Evolutionary conservation across 352 stramenopile species (phyloP), one percentile per base, ranked within the genome.

Genomic region (Globisporangium emineosum): DNA sequence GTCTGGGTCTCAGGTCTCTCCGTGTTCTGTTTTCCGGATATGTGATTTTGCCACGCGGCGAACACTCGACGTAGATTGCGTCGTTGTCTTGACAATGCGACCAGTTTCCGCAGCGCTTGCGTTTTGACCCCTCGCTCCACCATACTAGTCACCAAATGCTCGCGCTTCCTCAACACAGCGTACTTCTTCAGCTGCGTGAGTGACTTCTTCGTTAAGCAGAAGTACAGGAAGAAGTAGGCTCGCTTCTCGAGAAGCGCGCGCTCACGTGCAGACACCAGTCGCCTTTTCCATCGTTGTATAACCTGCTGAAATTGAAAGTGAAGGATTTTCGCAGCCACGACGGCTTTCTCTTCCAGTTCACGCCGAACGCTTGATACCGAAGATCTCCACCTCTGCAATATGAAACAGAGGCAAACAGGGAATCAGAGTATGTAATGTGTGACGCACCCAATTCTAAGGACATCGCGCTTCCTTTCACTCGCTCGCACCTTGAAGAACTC

Each of bases 201-300:
- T 33, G 60, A 69, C 13, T 37, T 60, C 49, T 69, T 70, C 25
- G 55, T 42, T 29, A 70, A 27, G 21, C 56, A 64, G 27, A 61
- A 70, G 37, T 70, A 70, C 17, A 69, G 52, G 32, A 70, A 70
- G 42, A 70, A 68, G 47, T 51, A 40, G 40, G 65, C 65, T 32
- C 61, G 60, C n/a, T 68, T 27, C 33, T 59, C 32, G 25, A 59
- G 51, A 9, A 69, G 32, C 2, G 42, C 13, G 17, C 19, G 60
- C 5, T 67, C 65, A 10, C 40, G 33, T 0, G 21, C 27, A 1
- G 56, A 15, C 0, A 3, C 12, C 1, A 53, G 10, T 7, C 13
- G 57, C n/a, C 27, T 35, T 25, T 60, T 60, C 64, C 64, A 69
- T 17, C 57, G 37, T 1, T 9, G 9, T 1, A 69, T 6, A 2